A percentile compares a stretch with the other conserved stretches of the same genome.
Evolutionary conservation across 2,329 filamentous ascomycete genomes (phyloP).

Genomic region (Stachybotrys elegans): DNA sequence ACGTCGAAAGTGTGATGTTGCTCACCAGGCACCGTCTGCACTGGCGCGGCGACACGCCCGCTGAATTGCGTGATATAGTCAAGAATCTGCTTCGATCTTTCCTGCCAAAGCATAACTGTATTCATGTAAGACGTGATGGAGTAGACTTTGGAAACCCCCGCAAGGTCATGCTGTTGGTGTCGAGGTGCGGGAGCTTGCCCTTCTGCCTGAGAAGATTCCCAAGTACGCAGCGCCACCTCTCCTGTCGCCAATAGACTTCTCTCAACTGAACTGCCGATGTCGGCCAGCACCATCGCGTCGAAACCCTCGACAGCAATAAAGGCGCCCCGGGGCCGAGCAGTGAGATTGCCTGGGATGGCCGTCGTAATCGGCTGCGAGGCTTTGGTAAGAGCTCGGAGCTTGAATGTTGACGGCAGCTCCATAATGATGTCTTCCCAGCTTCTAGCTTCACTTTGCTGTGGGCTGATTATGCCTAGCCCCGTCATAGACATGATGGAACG

Average conservation of each 20-base stretch:
- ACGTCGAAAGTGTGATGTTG: too few species aligned
- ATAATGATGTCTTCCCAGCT: constrained; percentile 67
- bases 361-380: constrained; percentile 65
- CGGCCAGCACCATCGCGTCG: constrained; percentile 41
- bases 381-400: constrained; percentile 69
- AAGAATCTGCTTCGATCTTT: constrained; percentile 66
- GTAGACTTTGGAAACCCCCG: neutral
- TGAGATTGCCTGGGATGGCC: too few species aligned
- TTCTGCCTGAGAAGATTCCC: constrained; percentile 25
- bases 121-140: neutral
- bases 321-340: constrained; percentile 57
- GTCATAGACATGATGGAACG: constrained; percentile 23
- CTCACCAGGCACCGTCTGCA: too few species aligned
- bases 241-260: constrained; percentile 48
- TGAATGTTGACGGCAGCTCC: constrained; percentile 68
- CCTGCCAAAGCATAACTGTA: constrained; percentile 57
- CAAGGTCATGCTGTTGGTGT: neutral
- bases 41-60: too few species aligned
- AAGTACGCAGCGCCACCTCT: constrained; percentile 37
- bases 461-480: constrained; percentile 16
- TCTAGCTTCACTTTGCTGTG: constrained; percentile 28
- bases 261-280: constrained; percentile 61
- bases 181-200: neutral
- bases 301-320: constrained; percentile 81
- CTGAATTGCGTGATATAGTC: constrained; percentile 34